A percentile compares a stretch with the other conserved stretches of the same genome.
These are phyloP conservation scores for Colletotrichum plurivorum DNA, from an alignment of 2,329 filamentous ascomycete species.

Conservation along the genomic window DNA sequence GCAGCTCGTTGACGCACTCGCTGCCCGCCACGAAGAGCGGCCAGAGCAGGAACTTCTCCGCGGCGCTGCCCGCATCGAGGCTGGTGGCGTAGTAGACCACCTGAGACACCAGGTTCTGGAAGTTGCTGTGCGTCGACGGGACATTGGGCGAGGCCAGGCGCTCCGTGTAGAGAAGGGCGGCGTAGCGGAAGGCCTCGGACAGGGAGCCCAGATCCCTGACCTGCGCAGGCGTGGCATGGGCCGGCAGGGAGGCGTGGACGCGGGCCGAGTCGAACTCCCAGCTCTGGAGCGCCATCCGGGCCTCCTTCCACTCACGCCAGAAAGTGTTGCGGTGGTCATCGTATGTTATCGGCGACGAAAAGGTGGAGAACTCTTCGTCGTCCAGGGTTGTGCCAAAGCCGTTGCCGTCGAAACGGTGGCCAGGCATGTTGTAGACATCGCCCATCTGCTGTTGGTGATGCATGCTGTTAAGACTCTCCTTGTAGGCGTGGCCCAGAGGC, in stretches of 20 bases:
- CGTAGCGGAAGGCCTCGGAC: slow-evolving; percentile 91
- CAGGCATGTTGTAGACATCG: slow-evolving; percentile 57
- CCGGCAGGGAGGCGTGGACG: slow-evolving; percentile 65
- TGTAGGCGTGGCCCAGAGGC: slow-evolving; percentile 59
- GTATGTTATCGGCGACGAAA: slow-evolving; percentile 60
- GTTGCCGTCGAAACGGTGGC: slow-evolving; percentile 76
- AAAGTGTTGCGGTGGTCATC: slow-evolving; percentile 77
- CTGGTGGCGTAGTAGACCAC: slow-evolving; percentile 87
- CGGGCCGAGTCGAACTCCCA: slow-evolving; percentile 81
- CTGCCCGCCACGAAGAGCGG: slow-evolving; percentile 91
- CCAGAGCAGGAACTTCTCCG: slow-evolving; percentile 94
- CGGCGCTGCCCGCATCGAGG: slow-evolving; percentile 78
- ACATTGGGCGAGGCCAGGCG: slow-evolving; percentile 84
- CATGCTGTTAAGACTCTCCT: slow-evolving; percentile 48
- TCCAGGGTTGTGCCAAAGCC: slow-evolving; percentile 72
- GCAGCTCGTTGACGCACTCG: slow-evolving; percentile 86
- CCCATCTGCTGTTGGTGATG: slow-evolving; percentile 46
- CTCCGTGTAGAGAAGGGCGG: slow-evolving; percentile 90
- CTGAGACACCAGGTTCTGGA: slow-evolving; percentile 86
- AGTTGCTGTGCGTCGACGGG: slow-evolving; percentile 80
- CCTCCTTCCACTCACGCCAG: slow-evolving; percentile 89
- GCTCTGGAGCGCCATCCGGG: slow-evolving; percentile 80
- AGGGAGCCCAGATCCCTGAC: slow-evolving; percentile 83
- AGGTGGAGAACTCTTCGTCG: slow-evolving; percentile 66
- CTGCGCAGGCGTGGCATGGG: slow-evolving; percentile 70